Evolutionary conservation across 2,329 filamentous ascomycete genomes (phyloP), one percentile per base, ranked within the genome.

Genomic region (Cladobotryum mycophilum): DNA sequence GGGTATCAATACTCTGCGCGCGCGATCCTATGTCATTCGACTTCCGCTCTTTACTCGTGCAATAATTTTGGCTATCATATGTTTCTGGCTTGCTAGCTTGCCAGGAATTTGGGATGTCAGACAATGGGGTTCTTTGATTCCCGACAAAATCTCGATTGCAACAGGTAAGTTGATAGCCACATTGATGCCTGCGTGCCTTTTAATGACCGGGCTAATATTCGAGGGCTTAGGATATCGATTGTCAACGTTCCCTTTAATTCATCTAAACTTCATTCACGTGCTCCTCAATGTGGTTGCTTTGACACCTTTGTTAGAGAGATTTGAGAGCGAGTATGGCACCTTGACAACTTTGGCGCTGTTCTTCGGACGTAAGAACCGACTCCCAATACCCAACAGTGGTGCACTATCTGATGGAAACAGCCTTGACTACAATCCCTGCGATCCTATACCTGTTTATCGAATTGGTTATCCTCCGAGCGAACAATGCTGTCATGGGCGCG

Each of bases 321-420:
- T 97, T 68, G 93, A 99, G 72, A 80, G 82, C 55, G 92, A 96
- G 67, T 84, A 95, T 68, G 93, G 93, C 47, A 97, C 92, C 7
- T 74, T 97, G 63, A 89, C 89, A 22, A 86, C 89, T n/a, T 67
- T 95, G 56, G 82, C 88, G 35, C 76, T 97, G 47, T 96, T 97
- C 67, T 82, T 93, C 62, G 93, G 93, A 51, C 91, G 90, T 95
- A 76, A 75, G 90, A 79, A n/a, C 9, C 18, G 38, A 34, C 7
- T 18, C 40, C 54, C 17, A 11, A 14, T 13, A 4, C n/a, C n/a
- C 14, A 11, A 4, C 20, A 34, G 4, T 5, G 44, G 15, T 33
- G 35, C 9, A 38, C 22, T 47, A 14, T 45, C 18, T 53, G 58
- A 49, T 59, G 54, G 52, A 34, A 44, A n/a, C 61, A 89, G 86